These are phyloP conservation scores for Juncus effusus DNA, from an alignment of 176 grass and related monocot species.

Conservation along the genomic window DNA sequence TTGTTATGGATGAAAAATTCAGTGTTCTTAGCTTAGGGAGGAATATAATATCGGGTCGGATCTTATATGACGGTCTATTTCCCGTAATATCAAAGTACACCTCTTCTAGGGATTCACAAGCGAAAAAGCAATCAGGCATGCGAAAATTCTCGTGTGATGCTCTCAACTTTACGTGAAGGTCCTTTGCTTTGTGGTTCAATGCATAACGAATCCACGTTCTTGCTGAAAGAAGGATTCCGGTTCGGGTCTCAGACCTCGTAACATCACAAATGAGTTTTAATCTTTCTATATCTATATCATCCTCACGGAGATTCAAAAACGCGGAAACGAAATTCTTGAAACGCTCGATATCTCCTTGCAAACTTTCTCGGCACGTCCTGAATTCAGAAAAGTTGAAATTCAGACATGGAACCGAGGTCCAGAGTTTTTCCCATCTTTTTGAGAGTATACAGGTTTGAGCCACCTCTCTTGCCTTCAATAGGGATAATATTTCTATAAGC, in stretches of 20 bases:
- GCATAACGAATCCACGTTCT: background rate
- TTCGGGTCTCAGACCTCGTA: background rate
- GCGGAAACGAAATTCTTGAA: background rate
- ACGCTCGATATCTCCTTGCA: background rate
- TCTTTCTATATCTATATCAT: background rate
- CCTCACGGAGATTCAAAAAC: background rate
- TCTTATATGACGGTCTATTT: no score
- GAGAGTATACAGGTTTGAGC: background rate
- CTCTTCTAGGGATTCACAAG: constrained; percentile 14
- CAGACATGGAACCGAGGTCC: constrained; percentile 1
- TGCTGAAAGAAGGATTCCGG: no score
- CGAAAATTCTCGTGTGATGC: background rate
- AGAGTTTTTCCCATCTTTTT: constrained; percentile 11
- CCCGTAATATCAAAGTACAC: background rate
- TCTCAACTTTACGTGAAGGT: background rate
- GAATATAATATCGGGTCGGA: background rate
- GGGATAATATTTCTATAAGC: background rate
- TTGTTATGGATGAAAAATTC: background rate
- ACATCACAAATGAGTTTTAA: background rate
- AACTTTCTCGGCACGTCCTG: no score
- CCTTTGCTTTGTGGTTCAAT: background rate
- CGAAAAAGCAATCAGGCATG: background rate
- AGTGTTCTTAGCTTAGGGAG: constrained; percentile 6
- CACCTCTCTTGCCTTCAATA: background rate
- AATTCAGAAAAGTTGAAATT: background rate